Evolutionary conservation across 1,284 basidiomycete species (phyloP), one percentile per base, ranked within the genome.

Genomic region (Omphalotus olearius): DNA sequence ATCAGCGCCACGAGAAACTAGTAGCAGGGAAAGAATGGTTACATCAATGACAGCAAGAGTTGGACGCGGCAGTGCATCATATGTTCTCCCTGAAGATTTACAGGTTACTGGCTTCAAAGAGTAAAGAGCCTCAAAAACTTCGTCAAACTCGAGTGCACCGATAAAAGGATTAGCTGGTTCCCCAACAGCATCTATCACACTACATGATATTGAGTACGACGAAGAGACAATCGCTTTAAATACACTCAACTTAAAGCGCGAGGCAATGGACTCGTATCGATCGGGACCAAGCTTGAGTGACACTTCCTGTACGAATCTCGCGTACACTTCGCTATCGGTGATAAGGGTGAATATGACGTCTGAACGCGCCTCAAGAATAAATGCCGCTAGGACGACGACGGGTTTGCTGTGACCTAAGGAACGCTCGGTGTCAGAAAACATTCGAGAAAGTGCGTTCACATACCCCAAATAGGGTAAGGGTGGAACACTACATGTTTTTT

Each of bases 401-500:
- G 50, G 44, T 39, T 52, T 52, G 26, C 26, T 38, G 44, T 52
- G 50, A 40, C 50, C 50, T 49, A 33, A 42, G 18, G n/a, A 11
- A 25, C 30, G 43, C 16, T 45, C 43, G 23, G 11, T 18, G 11
- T 10, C 33, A 20, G 28, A 18, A 13, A 30, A 9, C 17, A 2
- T 18, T 17, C 10, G n/a, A 25, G 26, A 23, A 6, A 5, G 18
- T 13, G 2, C 4, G 9, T n/a, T n/a, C 17, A n/a, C 30, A n/a
- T 20, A 46, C 45, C 20, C 45, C 45, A 46, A 16, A 11, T 30
- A 23, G 33, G 18, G 16, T 36, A 20, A 17, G 45, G 30, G 20
- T 36, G 33, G 13, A 46, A 16, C 16, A 46, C 30, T 35, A 46
- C 11, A 17, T 46, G 45, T 2, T 46, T 46, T 40, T 10, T 40